These are phyloP conservation scores for Fusarium mexicanum DNA, from an alignment of 2,329 filamentous ascomycete genomes.

Conservation along the genomic window DNA sequence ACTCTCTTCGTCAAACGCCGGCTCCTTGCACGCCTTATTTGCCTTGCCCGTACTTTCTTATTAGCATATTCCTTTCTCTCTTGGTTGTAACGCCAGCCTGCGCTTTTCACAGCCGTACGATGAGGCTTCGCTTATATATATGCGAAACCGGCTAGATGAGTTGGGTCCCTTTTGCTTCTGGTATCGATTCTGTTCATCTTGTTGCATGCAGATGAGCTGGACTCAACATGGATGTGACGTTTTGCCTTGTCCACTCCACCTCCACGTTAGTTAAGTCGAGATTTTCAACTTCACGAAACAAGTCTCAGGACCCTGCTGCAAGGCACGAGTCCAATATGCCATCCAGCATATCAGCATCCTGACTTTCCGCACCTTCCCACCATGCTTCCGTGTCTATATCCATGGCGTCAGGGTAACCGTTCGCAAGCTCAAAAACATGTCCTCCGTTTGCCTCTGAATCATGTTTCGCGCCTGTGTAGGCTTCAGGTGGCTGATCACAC, in stretches of 20 bases:
- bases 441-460: slow-evolving; percentile 49
- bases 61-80: neutral
- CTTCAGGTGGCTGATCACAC: slow-evolving; percentile 48
- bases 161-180: neutral
- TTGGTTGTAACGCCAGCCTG: neutral
- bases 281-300: neutral
- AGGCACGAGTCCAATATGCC: slow-evolving; percentile 66
- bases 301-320: slow-evolving; percentile 53
- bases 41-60: slow-evolving; percentile 9
- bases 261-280: neutral
- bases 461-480: slow-evolving; percentile 42
- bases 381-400: slow-evolving; percentile 66
- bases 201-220: neutral
- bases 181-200: neutral
- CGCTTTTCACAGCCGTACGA: neutral
- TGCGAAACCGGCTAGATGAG: neutral
- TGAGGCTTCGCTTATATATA: neutral
- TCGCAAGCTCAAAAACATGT: slow-evolving; percentile 53
- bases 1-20: slow-evolving; percentile 38
- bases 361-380: slow-evolving; percentile 69
- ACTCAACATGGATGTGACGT: neutral
- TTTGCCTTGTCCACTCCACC: neutral
- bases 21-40: slow-evolving; percentile 39
- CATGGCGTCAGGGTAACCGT: slow-evolving; percentile 66
- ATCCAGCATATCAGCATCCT: slow-evolving; percentile 64